These are phyloP conservation scores for Rusavskia elegans DNA, from an alignment of 495 filamentous ascomycete genomes.

Conservation along the genomic window DNA sequence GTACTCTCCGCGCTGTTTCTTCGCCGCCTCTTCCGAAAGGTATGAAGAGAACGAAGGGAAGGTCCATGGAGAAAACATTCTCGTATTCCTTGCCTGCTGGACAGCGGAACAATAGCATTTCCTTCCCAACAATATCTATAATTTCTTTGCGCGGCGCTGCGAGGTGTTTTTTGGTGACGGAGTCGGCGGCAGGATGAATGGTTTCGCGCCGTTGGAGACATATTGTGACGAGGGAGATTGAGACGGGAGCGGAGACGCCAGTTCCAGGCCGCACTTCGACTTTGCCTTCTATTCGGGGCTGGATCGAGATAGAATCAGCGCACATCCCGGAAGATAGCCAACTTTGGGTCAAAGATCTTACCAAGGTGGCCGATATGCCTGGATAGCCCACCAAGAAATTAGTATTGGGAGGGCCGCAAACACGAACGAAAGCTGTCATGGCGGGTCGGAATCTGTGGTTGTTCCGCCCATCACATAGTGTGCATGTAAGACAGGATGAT, in stretches of 20 bases:
- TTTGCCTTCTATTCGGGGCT: constrained; percentile 95
- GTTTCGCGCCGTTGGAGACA: constrained; percentile 85
- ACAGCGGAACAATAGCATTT: constrained; percentile 83
- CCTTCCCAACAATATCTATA: constrained; percentile 84
- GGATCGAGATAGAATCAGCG: neutral
- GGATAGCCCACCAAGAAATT: constrained; percentile 94
- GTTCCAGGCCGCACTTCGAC: constrained; percentile 84
- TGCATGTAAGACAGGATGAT: neutral
- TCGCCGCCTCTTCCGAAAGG: constrained; percentile 82
- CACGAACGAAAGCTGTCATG: constrained; percentile 87
- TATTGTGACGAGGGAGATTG: constrained; percentile 86
- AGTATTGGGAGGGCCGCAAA: constrained; percentile 93
- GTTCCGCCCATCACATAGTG: constrained; percentile 14
- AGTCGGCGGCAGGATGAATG: constrained; percentile 91
- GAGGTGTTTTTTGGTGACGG: constrained; percentile 78
- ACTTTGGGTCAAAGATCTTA: constrained; percentile 28
- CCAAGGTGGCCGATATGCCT: constrained; percentile 93
- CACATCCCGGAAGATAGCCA: neutral
- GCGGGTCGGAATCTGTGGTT: constrained; percentile 18
- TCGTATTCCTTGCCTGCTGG: constrained; percentile 69
- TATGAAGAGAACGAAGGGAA: constrained; percentile 94
- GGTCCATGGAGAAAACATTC: constrained; percentile 86
- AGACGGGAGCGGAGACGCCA: constrained; percentile 75
- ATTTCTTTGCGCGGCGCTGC: constrained; percentile 87
- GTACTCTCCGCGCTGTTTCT: constrained; percentile 74